phyloP scores from a whole-genome alignment of 768 basidiomycete species.

The Panellus pusillus region DNA sequence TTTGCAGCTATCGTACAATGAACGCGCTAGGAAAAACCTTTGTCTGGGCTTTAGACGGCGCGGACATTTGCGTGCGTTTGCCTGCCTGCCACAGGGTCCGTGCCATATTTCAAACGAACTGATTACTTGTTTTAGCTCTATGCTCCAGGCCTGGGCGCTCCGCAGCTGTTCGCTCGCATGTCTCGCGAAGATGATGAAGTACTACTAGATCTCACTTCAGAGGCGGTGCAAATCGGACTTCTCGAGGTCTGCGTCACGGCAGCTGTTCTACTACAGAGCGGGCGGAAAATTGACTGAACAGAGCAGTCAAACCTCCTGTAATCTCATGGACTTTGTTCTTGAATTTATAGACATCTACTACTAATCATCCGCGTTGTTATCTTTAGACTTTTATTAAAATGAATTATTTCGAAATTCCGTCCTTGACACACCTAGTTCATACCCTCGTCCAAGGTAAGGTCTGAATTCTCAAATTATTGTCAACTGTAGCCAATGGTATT shows the following conservation, averaged over 20 bases:
- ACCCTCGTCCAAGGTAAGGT: too few relatives aligned
- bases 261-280: slow-evolving; percentile 47
- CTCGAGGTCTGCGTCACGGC: slow-evolving; percentile 48
- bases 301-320: too few relatives aligned
- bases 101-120: neutral
- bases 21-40: slow-evolving; percentile 37
- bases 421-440: too few relatives aligned
- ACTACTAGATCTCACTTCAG: slow-evolving; percentile 44
- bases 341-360: too few relatives aligned
- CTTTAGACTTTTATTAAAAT: too few relatives aligned
- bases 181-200: slow-evolving; percentile 35
- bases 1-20: slow-evolving; percentile 38
- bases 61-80: slow-evolving; percentile 35
- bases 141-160: slow-evolving; percentile 21
- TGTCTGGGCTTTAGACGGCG: slow-evolving; percentile 37
- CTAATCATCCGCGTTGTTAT: too few relatives aligned
- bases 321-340: too few relatives aligned
- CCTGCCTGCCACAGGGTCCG: neutral
- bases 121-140: slow-evolving; percentile 31
- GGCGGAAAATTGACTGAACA: slow-evolving; percentile 45
- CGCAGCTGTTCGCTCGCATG: slow-evolving; percentile 35
- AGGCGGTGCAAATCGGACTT: slow-evolving; percentile 45
- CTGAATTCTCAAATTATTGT: too few relatives aligned
- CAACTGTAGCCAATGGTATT: too few relatives aligned
- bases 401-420: too few relatives aligned